A percentile compares a stretch with the other conserved stretches of the same genome.
Conservation (phyloP, 2,329 filamentous ascomycete genomes). For the Alternaria alternata region DNA sequence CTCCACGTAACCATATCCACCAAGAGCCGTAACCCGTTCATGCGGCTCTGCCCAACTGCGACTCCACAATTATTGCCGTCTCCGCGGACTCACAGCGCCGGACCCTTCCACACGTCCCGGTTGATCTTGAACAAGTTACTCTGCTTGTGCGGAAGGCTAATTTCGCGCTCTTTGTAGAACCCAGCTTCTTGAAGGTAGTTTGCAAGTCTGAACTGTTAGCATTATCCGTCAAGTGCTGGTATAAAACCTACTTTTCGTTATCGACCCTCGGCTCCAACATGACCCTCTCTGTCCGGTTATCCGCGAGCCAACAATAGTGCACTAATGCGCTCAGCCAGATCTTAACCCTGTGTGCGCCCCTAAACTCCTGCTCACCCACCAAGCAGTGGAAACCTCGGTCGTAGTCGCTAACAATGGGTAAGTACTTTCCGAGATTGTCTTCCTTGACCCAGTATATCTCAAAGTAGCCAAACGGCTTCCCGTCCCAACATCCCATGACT, state of each 20-base stretch:
- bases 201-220: conserved; percentile 64
- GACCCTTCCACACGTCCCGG: conserved; percentile 73
- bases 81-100: conserved; percentile 33
- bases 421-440: conserved; percentile 75
- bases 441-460: conserved; percentile 99
- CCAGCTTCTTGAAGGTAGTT: conserved; percentile 75
- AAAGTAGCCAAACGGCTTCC: conserved; percentile 94
- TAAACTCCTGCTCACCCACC: conserved; percentile 90
- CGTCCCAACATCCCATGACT: conserved; percentile 91
- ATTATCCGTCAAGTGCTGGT: not conserved
- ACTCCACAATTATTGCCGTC: conserved; percentile 18
- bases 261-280: conserved; percentile 91
- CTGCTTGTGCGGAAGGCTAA: conserved; percentile 92
- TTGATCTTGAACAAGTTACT: conserved; percentile 83
- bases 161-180: conserved; percentile 86
- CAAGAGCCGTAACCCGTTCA: conserved; percentile 13
- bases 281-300: conserved; percentile 81
- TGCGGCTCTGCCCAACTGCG: conserved; percentile 19
- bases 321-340: conserved; percentile 85
- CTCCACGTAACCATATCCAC: conserved; percentile 27
- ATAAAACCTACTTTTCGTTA: conserved; percentile 76
- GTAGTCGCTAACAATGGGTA: conserved; percentile 76
- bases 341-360: conserved; percentile 77
- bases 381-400: conserved; percentile 89
- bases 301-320: conserved; percentile 83